Evolutionary conservation across 768 basidiomycete species (phyloP), one percentile per base, ranked within the genome.

Genomic region (Suillus brevipes): DNA sequence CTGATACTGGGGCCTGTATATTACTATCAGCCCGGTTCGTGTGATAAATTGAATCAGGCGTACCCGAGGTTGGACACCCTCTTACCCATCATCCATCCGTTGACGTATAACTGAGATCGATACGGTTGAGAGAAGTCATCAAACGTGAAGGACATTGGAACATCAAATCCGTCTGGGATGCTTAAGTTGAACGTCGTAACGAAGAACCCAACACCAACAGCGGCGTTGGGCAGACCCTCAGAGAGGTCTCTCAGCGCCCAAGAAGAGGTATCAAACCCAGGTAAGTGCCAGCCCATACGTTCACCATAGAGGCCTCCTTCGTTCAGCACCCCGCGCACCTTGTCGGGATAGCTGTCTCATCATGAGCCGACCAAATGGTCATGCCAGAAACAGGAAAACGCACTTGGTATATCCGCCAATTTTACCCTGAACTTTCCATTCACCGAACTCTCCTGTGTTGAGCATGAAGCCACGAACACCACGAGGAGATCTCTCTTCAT

Each of bases 31-130:
- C 60, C 10, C 3, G 49, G 18, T 59, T 59, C 64, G 47, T 61
- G 37, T 65, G 18, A 9, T 28, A 62, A 20, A 55, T 37, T 36
- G 37, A 47, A 64, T 14, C 42, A 40, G 16, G 73, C 83, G 64
- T 66, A 86, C 90, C 89, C 89, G 2, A 90, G 82, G 70, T 90
- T 89, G 16, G 78, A 87, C n/a, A 89, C 82, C 23, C 87, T 75
- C 77, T 93, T 94, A 10, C 92, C 93, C 85, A 91, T 91, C 85
- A 90, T 89, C 93, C 93, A 95, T 14, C 92, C 93, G 69, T 95
- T 94, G 23, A 94, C 89, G 65, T 91, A 94, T 49, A 94, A 68
- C 52, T 86, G 80, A 4, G 88, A 87, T 18, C 92, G 84, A 70
- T 92, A 94, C 28, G 90, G 83, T 69, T 90, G 87, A 5, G 82